Conservation (phyloP, 1,139 yeast species). For the Geotrichum cucujoidarum region DNA sequence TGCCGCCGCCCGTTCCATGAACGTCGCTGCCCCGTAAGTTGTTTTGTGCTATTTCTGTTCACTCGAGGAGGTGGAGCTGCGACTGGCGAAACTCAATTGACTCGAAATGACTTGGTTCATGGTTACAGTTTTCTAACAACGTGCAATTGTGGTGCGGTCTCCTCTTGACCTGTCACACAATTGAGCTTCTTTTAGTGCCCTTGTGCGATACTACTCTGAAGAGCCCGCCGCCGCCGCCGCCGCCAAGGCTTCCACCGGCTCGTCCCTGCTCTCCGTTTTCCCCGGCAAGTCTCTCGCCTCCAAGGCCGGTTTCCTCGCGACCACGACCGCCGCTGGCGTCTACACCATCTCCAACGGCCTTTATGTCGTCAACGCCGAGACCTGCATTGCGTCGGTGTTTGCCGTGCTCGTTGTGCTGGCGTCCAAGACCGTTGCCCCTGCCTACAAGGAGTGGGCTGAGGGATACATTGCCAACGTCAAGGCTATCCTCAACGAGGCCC, state of each 20-base stretch:
- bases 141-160: background rate
- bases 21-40: constrained; percentile 25
- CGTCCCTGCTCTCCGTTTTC: constrained; percentile 80
- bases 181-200: constrained; percentile 17
- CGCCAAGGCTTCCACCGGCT: too few species aligned
- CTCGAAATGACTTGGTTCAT: background rate
- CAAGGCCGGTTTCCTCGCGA: constrained; percentile 92
- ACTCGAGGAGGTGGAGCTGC: too few species aligned
- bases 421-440: constrained; percentile 89
- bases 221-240: constrained; percentile 90
- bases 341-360: constrained; percentile 93
- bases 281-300: constrained; percentile 88
- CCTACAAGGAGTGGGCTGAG: constrained; percentile 92
- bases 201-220: constrained; percentile 35
- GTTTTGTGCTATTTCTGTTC: background rate
- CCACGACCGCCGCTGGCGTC: constrained; percentile 88
- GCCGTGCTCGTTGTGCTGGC: constrained; percentile 66
- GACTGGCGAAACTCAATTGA: too few species aligned
- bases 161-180: background rate
- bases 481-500: constrained; percentile 77
- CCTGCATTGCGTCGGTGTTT: constrained; percentile 78
- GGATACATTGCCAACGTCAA: constrained; percentile 82
- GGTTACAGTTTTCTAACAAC: background rate
- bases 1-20: constrained; percentile 25
- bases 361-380: constrained; percentile 90